Evolutionary conservation across 345 rosid species (phyloP).

Genomic region (Arabis alpina): DNA sequence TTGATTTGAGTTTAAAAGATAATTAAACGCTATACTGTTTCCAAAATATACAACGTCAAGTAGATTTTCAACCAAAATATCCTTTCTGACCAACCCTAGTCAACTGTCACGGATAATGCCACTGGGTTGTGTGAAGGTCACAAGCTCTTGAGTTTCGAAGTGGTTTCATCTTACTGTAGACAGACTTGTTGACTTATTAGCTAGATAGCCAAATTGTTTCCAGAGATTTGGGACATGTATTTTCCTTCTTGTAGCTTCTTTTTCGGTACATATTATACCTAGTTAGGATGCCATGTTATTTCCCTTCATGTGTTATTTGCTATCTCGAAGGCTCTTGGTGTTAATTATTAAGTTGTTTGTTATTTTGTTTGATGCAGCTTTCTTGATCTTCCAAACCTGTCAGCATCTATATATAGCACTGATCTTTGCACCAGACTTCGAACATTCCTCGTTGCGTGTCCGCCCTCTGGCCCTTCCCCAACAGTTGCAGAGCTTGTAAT

Average conservation of each 20-base stretch:
- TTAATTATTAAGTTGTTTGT: conserved; percentile 25
- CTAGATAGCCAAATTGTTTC: conserved; percentile 12
- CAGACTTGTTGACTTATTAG: conserved; percentile 6
- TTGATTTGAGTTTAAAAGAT: background rate
- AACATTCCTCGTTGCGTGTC: conserved; percentile 88
- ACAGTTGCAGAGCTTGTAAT: conserved; percentile 90
- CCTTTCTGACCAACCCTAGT: conserved; percentile 12
- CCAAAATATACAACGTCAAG: background rate
- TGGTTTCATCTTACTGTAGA: background rate
- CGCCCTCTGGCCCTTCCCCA: conserved; percentile 93
- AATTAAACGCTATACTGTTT: background rate
- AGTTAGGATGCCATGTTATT: background rate
- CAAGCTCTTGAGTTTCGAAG: conserved; percentile 9
- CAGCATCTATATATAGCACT: conserved; percentile 86
- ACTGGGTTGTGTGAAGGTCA: background rate
- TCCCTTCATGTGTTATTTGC: conserved; percentile 10
- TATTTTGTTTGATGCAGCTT: conserved; percentile 62
- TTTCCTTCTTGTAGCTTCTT: conserved; percentile 22
- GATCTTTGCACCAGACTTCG: conserved; percentile 90
- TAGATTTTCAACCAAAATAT: conserved; percentile 21
- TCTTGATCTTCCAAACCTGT: conserved; percentile 87
- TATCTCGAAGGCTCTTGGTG: conserved; percentile 8
- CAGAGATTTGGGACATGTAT: background rate
- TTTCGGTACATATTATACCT: conserved; percentile 5
- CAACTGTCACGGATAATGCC: background rate